These are phyloP conservation scores for Pseudopediastrum boryanum DNA, from an alignment of 139 green algal species.

Conservation along the genomic window DNA sequence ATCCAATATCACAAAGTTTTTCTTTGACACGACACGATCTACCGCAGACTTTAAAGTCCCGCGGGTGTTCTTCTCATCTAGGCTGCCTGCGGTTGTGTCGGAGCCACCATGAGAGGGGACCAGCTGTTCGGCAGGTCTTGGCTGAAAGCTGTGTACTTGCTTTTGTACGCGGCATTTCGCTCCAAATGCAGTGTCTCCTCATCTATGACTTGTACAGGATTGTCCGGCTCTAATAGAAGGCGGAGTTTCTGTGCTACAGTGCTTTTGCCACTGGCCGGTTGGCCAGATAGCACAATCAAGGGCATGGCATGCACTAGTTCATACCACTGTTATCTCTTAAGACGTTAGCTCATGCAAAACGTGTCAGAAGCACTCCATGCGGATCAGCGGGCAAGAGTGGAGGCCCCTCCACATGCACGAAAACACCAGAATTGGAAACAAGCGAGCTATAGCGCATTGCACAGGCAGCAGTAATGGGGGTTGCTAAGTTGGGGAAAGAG, in stretches of 20 bases:
- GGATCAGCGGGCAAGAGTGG: too few species aligned
- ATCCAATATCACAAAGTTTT: constrained; percentile 84
- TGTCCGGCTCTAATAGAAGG: constrained; percentile 39
- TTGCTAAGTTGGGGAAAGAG: too few species aligned
- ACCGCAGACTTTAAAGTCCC: constrained; percentile 72
- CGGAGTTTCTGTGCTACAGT: constrained; percentile 56
- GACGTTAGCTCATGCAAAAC: too few species aligned
- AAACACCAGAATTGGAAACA: too few species aligned
- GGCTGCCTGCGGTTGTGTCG: constrained; percentile 49
- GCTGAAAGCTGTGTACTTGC: constrained; percentile 34
- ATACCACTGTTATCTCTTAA: too few species aligned
- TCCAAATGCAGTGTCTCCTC: constrained; percentile 76
- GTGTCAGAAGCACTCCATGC: too few species aligned
- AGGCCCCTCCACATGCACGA: too few species aligned
- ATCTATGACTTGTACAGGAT: constrained; percentile 69
- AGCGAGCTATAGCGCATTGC: too few species aligned
- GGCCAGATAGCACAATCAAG: constrained; percentile 85
- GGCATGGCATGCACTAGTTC: too few species aligned
- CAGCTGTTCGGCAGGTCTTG: neutral
- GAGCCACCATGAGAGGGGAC: neutral
- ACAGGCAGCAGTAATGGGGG: too few species aligned
- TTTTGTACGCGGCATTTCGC: constrained; percentile 72
- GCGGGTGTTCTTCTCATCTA: constrained; percentile 85
- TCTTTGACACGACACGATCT: constrained; percentile 67
- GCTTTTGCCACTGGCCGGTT: constrained; percentile 88